Conservation (phyloP, 495 filamentous ascomycete genomes). For the Xylaria sp. region DNA sequence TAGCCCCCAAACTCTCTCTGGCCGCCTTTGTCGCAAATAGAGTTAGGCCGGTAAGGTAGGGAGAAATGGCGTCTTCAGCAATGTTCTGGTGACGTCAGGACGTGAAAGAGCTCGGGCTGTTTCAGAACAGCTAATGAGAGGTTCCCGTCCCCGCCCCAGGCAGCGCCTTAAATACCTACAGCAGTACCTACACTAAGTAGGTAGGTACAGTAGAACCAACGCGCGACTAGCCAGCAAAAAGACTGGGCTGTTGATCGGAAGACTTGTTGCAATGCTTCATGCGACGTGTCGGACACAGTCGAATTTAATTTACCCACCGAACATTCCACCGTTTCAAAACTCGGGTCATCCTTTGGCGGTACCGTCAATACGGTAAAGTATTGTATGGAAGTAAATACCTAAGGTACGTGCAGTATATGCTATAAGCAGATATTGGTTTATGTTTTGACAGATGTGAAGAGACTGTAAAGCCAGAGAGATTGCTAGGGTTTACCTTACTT, state of each 20-base stretch:
- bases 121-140: constrained; percentile 20
- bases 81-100: constrained; percentile 24
- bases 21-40: constrained; percentile 15
- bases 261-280: constrained; percentile 14
- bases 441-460: neutral
- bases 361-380: constrained; percentile 2
- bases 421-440: neutral
- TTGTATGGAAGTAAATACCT: too few relatives aligned
- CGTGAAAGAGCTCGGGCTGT: constrained; percentile 16
- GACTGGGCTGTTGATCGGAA: constrained; percentile 16
- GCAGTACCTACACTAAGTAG: too few relatives aligned
- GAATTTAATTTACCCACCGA: neutral
- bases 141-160: neutral
- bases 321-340: neutral
- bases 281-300: constrained; percentile 6
- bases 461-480: neutral
- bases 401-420: too few relatives aligned
- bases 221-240: neutral
- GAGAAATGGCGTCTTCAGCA: constrained; percentile 7
- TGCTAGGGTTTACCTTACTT: neutral
- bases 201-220: neutral
- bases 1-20: neutral
- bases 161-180: neutral
- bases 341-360: neutral
- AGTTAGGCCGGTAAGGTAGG: constrained; percentile 7